A percentile compares a stretch with the other conserved stretches of the same genome.
Conservation (phyloP, 2,329 filamentous ascomycete species). For the Paraphoma sp. region DNA sequence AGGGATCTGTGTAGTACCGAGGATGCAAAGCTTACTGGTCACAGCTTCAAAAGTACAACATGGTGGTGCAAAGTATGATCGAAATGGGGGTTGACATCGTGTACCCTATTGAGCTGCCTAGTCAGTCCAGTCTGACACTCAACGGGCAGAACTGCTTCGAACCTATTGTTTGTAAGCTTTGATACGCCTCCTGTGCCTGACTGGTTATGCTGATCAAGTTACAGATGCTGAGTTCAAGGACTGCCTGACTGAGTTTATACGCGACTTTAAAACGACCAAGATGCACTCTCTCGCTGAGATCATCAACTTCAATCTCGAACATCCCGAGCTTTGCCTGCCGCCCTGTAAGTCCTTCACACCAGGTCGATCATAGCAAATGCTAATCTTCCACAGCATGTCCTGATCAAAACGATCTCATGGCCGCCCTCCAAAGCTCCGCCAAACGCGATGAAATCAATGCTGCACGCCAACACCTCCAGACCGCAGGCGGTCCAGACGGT, state of each 20-base stretch:
- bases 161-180: slow-evolving; percentile 43
- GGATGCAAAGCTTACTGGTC: slow-evolving; percentile 15
- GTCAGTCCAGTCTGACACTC: slow-evolving; percentile 37
- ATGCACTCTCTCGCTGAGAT: slow-evolving; percentile 47
- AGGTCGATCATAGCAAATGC: background rate
- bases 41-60: slow-evolving; percentile 45
- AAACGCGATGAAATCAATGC: slow-evolving; percentile 32
- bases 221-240: slow-evolving; percentile 46
- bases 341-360: slow-evolving; percentile 24
- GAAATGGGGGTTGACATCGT: slow-evolving; percentile 46
- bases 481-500: slow-evolving; percentile 38
- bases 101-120: slow-evolving; percentile 42
- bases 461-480: slow-evolving; percentile 35
- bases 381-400: slow-evolving; percentile 31
- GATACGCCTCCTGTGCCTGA: background rate
- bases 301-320: slow-evolving; percentile 47
- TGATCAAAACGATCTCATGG: slow-evolving; percentile 45
- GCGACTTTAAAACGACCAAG: slow-evolving; percentile 43
- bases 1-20: slow-evolving; percentile 5
- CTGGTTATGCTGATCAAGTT: slow-evolving; percentile 4
- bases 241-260: slow-evolving; percentile 41
- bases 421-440: slow-evolving; percentile 33
- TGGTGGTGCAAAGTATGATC: slow-evolving; percentile 43
- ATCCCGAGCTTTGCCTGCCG: slow-evolving; percentile 43
- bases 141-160: slow-evolving; percentile 45